Percentiles rank a stretch among this genome's conserved stretches.
These are phyloP conservation scores for Meredithiella fracta DNA, from an alignment of 2,329 filamentous ascomycete species.

Conservation along the genomic window DNA sequence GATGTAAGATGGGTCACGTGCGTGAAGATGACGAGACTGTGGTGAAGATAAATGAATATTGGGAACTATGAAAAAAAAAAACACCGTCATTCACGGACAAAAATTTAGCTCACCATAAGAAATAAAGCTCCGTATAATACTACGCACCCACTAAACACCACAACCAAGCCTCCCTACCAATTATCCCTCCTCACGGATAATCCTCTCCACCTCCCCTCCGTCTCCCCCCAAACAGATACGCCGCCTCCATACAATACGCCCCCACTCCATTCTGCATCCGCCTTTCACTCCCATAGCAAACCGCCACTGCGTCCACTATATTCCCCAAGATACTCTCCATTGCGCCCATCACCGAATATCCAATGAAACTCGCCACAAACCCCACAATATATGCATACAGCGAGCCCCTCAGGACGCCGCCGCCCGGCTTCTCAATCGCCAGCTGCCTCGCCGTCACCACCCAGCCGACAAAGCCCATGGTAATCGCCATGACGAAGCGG, in stretches of 20 bases:
- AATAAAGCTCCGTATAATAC: no score
- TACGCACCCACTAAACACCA: no score
- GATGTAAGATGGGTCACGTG: no score
- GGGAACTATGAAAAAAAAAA: no score
- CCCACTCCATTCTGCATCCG: conserved; percentile 49
- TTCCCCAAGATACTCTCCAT: conserved; percentile 80
- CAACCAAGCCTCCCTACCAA: no score
- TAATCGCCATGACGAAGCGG: conserved; percentile 76
- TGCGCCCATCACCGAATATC: conserved; percentile 79
- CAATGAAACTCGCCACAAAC: conserved; percentile 81
- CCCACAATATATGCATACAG: conserved; percentile 91
- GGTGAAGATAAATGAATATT: no score
- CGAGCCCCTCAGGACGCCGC: conserved; percentile 50
- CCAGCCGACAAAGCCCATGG: conserved; percentile 90
- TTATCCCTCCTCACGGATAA: conserved; percentile 1
- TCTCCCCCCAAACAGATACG: conserved; percentile 58
- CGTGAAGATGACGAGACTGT: no score
- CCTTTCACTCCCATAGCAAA: conserved; percentile 88
- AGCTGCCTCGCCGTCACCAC: conserved; percentile 76
- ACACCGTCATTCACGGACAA: no score
- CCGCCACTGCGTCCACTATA: conserved; percentile 72
- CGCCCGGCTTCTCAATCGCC: conserved; percentile 39
- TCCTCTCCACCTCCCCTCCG: conserved; percentile 7
- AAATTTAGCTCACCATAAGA: no score
- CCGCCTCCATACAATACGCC: conserved; percentile 82